Evolutionary conservation across 139 green algal species (phyloP).

Genomic region (Gonium pectorale): DNA sequence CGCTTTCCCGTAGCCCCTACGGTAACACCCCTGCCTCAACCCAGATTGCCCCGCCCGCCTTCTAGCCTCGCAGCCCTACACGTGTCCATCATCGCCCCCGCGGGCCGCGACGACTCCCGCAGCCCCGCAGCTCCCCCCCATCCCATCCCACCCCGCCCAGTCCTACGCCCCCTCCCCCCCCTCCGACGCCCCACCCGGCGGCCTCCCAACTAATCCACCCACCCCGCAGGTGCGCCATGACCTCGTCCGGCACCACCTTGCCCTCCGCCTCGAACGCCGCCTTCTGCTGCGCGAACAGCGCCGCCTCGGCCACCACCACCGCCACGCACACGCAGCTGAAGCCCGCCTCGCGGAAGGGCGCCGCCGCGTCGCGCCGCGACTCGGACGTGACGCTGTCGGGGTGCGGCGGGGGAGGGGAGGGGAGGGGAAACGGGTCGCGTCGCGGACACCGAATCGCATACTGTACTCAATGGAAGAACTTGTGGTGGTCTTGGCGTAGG

Average conservation of each 20-base stretch:
- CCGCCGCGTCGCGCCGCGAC: neutral
- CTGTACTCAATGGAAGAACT: too few species aligned
- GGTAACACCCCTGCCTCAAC: too few species aligned
- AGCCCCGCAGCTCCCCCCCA: too few species aligned
- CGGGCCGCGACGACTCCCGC: too few species aligned
- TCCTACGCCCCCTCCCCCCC: neutral
- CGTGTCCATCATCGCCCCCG: too few species aligned
- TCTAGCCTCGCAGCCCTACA: too few species aligned
- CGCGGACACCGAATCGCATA: too few species aligned
- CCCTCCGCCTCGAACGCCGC: constrained; percentile 37
- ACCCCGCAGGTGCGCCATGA: constrained; percentile 48
- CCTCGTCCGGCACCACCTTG: constrained; percentile 54
- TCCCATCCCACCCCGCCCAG: too few species aligned
- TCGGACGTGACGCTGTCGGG: constrained; percentile 25
- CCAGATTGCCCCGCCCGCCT: too few species aligned
- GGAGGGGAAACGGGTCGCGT: neutral
- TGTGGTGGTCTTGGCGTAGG: too few species aligned
- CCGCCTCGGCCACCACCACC: constrained; percentile 24
- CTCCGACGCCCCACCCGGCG: neutral
- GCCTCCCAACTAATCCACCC: neutral
- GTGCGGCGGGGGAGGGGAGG: neutral
- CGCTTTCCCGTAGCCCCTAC: too few species aligned
- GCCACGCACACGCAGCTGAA: constrained; percentile 43
- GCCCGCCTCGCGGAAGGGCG: constrained; percentile 40
- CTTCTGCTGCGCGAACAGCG: constrained; percentile 41